Evolutionary conservation across 140 eudicot species (phyloP).

Genomic region (Artemisia princeps): DNA sequence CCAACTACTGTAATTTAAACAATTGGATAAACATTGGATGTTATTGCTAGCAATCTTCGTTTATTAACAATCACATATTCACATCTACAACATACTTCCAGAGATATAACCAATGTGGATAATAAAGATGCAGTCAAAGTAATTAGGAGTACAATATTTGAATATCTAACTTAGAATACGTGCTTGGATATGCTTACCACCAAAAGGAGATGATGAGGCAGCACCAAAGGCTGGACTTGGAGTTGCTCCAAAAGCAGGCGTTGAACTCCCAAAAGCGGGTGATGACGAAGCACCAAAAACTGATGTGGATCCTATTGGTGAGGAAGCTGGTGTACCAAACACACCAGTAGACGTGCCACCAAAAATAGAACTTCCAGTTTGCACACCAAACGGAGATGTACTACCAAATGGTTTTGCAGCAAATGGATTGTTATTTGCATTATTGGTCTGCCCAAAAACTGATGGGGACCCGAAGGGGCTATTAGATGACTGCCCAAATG

Average conservation of each 20-base stretch:
- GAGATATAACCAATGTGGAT: constrained; percentile 1
- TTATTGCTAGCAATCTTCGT: background rate
- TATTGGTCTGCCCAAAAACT: constrained; percentile 73
- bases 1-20: background rate
- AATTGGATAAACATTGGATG: background rate
- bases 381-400: constrained; percentile 57
- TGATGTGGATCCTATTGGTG: too few species aligned
- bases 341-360: too few species aligned
- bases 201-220: too few species aligned
- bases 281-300: too few species aligned
- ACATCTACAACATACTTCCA: constrained; percentile 3
- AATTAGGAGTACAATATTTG: background rate
- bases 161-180: background rate
- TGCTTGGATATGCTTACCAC: constrained; percentile 27
- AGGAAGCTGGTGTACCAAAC: too few species aligned
- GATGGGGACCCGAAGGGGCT: constrained; percentile 86
- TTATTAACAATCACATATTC: constrained; percentile 11
- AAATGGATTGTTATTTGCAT: constrained; percentile 73
- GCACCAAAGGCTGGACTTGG: too few species aligned
- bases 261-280: too few species aligned
- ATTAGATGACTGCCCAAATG: constrained; percentile 83
- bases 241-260: too few species aligned
- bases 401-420: constrained; percentile 85
- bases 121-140: constrained; percentile 4
- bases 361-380: too few species aligned